Conservation (phyloP, 805 yeast genomes). For the Lipomyces spencermartinsiae region DNA sequence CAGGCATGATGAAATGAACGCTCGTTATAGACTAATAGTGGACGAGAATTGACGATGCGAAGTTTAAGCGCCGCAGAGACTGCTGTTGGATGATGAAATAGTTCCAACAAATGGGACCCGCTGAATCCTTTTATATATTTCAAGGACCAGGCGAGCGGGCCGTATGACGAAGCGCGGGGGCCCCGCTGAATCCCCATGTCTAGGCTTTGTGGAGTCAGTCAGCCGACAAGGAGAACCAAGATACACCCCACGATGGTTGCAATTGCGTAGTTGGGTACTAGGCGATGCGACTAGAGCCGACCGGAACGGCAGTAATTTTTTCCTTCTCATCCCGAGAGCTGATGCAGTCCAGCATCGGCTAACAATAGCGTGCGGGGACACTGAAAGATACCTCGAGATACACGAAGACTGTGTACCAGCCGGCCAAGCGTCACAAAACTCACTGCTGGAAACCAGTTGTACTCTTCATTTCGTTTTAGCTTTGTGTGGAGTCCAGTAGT, state of each 20-base stretch:
- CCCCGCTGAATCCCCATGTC: background rate
- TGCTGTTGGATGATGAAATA: background rate
- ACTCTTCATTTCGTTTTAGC: no score
- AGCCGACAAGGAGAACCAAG: background rate
- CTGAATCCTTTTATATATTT: background rate
- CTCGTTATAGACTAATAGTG: background rate
- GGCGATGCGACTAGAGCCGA: background rate
- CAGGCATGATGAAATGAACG: conserved; percentile 13
- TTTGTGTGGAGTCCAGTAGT: no score
- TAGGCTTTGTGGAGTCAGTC: background rate
- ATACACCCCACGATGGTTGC: background rate
- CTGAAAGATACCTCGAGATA: background rate
- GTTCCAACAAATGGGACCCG: background rate
- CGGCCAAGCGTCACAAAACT: no score
- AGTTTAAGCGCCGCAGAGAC: background rate
- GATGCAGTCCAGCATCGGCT: background rate
- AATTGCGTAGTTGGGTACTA: no score
- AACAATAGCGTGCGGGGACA: background rate
- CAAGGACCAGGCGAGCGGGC: background rate
- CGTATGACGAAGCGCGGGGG: background rate
- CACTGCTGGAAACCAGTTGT: no score
- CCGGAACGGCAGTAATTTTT: background rate
- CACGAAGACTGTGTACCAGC: background rate
- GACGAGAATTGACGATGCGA: background rate
- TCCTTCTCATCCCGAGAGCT: background rate